A percentile compares a stretch with the other conserved stretches of the same genome.
Conservation (phyloP, 306 rosid species). For the Argentina anserina region DNA sequence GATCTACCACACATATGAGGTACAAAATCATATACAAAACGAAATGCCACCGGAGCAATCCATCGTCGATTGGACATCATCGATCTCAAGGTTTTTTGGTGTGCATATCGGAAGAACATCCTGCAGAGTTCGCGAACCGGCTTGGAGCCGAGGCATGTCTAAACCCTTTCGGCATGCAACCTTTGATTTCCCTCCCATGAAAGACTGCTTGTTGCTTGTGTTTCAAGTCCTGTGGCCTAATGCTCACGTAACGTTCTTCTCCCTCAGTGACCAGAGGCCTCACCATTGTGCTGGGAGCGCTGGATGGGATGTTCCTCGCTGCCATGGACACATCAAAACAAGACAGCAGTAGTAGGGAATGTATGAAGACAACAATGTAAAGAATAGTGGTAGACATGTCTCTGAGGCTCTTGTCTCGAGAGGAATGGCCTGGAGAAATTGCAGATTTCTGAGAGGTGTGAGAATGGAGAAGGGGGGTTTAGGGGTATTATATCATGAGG, state of each 20-base stretch:
- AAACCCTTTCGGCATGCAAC: conserved; percentile 69
- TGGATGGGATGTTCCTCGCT: conserved; percentile 63
- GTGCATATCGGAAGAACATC: conserved; percentile 39
- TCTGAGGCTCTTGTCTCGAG: conserved; percentile 1
- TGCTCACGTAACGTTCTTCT: conserved; percentile 26
- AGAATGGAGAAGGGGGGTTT: background rate
- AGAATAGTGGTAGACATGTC: conserved; percentile 34
- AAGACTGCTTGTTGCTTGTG: conserved; percentile 40
- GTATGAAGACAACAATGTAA: conserved; percentile 25
- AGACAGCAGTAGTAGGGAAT: conserved; percentile 33
- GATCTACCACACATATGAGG: conserved; percentile 1
- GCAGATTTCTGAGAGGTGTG: background rate
- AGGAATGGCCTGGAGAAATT: background rate
- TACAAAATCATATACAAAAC: conserved; percentile 38
- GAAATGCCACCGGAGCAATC: background rate
- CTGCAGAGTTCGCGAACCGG: conserved; percentile 57
- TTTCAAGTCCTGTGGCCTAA: conserved; percentile 40
- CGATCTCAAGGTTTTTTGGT: conserved; percentile 41
- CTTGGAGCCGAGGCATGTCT: conserved; percentile 73
- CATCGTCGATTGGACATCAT: background rate
- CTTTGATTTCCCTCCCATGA: conserved; percentile 46
- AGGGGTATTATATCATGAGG: conserved; percentile 15
- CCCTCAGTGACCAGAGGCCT: conserved; percentile 54
- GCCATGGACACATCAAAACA: conserved; percentile 33
- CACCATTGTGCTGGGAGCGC: conserved; percentile 78